Conservation (phyloP, 139 green algal species). For the Tetraselmis striata region DNA sequence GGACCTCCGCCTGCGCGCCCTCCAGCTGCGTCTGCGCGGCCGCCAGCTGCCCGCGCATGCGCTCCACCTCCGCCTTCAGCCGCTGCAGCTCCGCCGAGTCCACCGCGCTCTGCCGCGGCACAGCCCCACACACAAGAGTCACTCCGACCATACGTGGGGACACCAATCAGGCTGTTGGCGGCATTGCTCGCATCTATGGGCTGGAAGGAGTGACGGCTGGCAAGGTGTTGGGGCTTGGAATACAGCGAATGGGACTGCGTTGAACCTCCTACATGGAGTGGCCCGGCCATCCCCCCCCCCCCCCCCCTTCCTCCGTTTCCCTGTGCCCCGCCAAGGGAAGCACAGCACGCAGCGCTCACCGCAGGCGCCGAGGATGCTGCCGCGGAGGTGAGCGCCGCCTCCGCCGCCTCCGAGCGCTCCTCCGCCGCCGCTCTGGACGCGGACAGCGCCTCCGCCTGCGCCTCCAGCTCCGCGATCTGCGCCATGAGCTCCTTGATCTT, state of each 20-base stretch:
- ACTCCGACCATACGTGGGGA: too few species aligned
- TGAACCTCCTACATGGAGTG: too few species aligned
- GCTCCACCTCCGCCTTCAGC: background rate
- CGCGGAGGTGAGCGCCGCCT: background rate
- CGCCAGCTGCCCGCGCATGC: background rate
- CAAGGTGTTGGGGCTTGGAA: too few species aligned
- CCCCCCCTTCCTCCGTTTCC: too few species aligned
- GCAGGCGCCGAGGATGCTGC: too few species aligned
- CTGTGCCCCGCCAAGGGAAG: too few species aligned
- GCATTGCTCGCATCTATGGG: too few species aligned
- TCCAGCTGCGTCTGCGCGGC: background rate
- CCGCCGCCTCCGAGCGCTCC: background rate
- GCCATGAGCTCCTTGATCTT: conserved; percentile 20
- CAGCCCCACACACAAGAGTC: background rate
- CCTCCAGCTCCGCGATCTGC: conserved; percentile 8
- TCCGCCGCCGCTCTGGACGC: background rate
- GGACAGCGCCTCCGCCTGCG: background rate
- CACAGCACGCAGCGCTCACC: too few species aligned
- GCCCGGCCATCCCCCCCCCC: too few species aligned
- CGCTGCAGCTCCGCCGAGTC: background rate
- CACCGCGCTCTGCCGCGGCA: background rate
- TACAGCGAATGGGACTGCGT: too few species aligned
- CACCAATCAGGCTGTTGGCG: too few species aligned
- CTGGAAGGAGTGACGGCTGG: too few species aligned
- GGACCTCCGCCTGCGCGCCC: background rate